Base-by-base conservation (phyloP, 2,329 filamentous ascomycete species). In the Leptosphaerulina australis region DNA sequence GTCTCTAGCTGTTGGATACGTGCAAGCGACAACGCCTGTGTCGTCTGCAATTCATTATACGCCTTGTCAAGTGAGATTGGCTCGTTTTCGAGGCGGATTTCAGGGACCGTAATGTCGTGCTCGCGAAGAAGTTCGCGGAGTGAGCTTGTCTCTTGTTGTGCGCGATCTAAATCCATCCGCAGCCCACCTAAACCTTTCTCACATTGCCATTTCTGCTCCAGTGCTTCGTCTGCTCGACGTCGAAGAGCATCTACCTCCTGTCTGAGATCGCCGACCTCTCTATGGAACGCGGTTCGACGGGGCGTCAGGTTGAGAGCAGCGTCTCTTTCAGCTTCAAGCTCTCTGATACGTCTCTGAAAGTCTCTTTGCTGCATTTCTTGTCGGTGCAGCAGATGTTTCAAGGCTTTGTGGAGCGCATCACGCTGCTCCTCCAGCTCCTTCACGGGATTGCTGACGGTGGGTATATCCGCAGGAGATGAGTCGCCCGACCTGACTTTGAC, bases 161-260 rank as follows among this genome's bases (percentile, higher is more conserved):
- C 92, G 55, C 92, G 89, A 73, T 97, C 94, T 31, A 99, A 83
- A 68, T 97, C 93, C 88, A 96, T 97, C 77, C 96, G 96, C 48
- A 97, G 77, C 46, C 92, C 91, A 43, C 85, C 83, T 2, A 97
- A 78, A 14, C 91, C 91, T 75, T 95, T 95, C 74, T 97, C 93
- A 55, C 92, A 93, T 69, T 95, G 88, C 87, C 90, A 97, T 74
- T 97, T 97, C 66, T 96, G 90, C 67, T 96, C 91, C 11, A 97
- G 82, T 12, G 93, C 93, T 58, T 97, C 93, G 64, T 99, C 93
- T 22, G 93, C 93, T 44, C 94, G 86, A 55, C 87, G 87, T 33
- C 94, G 86, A 48, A 99, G 81, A 12, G 88, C 83, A 41, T 88
- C 90, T 55, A 99, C 88, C 70, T 99, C 94, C 18, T 88, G 85